A percentile compares a stretch with the other conserved stretches of the same genome.
Conservation (phyloP, 108 stramenopile species). For the Cyclotella choctawhatcheeana region DNA sequence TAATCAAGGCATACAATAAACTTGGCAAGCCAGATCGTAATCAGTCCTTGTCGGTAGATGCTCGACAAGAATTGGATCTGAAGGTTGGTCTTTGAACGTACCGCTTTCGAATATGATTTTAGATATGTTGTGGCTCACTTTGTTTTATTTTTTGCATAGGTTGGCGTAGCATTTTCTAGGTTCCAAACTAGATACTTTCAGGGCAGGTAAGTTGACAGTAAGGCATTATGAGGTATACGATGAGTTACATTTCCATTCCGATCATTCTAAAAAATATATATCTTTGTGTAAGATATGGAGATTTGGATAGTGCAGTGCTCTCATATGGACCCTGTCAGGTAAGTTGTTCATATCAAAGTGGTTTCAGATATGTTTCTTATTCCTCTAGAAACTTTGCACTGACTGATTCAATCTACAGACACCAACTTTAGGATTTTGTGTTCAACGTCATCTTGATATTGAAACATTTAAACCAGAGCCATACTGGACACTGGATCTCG, state of each 20-base stretch:
- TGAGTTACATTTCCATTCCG: too few relatives aligned
- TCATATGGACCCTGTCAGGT: constrained; percentile 93
- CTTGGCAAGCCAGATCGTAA: constrained; percentile 89
- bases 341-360: too few relatives aligned
- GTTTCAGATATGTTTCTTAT: neutral
- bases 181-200: constrained; percentile 70
- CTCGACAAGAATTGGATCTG: constrained; percentile 95
- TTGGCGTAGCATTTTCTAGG: constrained; percentile 9
- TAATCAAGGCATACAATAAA: constrained; percentile 82
- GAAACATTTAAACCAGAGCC: constrained; percentile 94
- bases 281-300: constrained; percentile 89
- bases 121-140: too few relatives aligned
- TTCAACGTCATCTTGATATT: constrained; percentile 93
- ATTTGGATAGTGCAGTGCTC: constrained; percentile 88
- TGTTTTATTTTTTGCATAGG: too few relatives aligned
- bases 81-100: constrained; percentile 97
- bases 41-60: constrained; percentile 92
- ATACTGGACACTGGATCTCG: constrained; percentile 84
- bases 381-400: constrained; percentile 5
- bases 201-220: constrained; percentile 40
- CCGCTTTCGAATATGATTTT: constrained; percentile 94
- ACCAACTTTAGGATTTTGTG: constrained; percentile 96
- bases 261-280: too few relatives aligned
- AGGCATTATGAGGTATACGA: neutral
- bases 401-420: constrained; percentile 66